Evolutionary conservation across 73 alveolate species (phyloP).

Genomic region (Paramecium tetraurelia): DNA sequence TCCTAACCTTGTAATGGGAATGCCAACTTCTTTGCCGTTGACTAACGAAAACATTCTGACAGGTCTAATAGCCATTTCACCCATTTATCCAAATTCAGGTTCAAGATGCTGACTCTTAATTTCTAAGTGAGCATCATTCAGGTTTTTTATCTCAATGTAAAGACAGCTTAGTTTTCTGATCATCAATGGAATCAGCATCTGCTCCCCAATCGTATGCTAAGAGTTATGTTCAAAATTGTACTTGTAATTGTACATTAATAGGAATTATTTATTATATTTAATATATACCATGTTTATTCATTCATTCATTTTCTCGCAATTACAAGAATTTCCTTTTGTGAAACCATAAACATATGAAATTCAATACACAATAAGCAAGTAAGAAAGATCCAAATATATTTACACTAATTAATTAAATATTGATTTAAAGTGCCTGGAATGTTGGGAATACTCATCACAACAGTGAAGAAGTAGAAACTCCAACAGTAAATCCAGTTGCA

Average conservation of each 20-base stretch:
- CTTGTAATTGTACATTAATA: neutral
- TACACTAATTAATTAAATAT: neutral
- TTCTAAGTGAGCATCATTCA: constrained; percentile 78
- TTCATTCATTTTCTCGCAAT: neutral
- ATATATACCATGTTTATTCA: neutral
- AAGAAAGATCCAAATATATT: neutral
- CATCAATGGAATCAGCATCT: constrained; percentile 75
- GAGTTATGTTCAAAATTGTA: neutral
- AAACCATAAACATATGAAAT: neutral
- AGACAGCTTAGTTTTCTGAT: constrained; percentile 82
- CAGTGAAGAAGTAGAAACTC: neutral
- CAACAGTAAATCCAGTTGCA: constrained; percentile 7
- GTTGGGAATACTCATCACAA: neutral
- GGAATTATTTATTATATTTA: neutral
- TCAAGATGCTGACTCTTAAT: constrained; percentile 83
- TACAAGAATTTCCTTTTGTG: neutral
- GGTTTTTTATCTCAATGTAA: constrained; percentile 75
- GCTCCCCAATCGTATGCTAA: constrained; percentile 67
- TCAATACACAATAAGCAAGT: neutral
- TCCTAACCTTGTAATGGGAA: constrained; percentile 85
- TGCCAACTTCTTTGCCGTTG: constrained; percentile 77
- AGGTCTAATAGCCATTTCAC: constrained; percentile 62
- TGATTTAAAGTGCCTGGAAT: neutral
- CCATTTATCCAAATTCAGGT: constrained; percentile 65
- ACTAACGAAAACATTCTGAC: constrained; percentile 72